Base-by-base conservation (phyloP, 306 rosid genomes). In the Cucumis cinereus region DNA sequence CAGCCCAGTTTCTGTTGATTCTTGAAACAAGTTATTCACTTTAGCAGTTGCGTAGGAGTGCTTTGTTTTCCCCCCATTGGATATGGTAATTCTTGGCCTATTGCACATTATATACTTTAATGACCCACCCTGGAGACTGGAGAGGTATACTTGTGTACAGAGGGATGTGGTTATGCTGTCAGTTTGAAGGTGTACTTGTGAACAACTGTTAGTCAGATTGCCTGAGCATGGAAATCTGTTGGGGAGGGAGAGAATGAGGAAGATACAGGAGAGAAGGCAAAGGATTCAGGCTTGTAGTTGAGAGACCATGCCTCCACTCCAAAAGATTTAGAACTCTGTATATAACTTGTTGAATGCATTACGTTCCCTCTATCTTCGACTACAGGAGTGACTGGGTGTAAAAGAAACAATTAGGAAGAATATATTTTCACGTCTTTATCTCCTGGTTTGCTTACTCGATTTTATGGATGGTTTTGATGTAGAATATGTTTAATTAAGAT, bases 1-100 rank as follows among this genome's bases (percentile, higher is more conserved):
- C 15, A 6, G 58, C n/a, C 14, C 58, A 4, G 59, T 70, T 70
- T 50, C 41, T 71, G 14, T 45, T 45, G 58, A 45, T 49, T 71
- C 16, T 28, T 49, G 76, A 71, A 50, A 16, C 20, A 23, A 71
- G 58, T 28, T 71, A 8, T 69, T 71, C 59, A 28, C 5, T 28
- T 50, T 50, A 17, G 59, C 58, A 28, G 60, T 36, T 47, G 75
- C 24, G 3, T 8, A 50, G 76, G 49, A 71, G 60, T 50, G 76
- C 26, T 47, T 16, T 47, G 59, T 71, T 71, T 43, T 69, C 22
- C 16, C 26, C 74, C 35, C 26, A 71, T 49, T 71, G 76, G 75
- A 71, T 71, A 71, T 71, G 76, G 76, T 71, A 71, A 71, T 71
- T 71, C 16, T 49, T 26, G 28, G 58, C 35, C 59, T 49, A 28